Conservation (phyloP, 139 green algal genomes). For the Picochlorum sp. region DNA sequence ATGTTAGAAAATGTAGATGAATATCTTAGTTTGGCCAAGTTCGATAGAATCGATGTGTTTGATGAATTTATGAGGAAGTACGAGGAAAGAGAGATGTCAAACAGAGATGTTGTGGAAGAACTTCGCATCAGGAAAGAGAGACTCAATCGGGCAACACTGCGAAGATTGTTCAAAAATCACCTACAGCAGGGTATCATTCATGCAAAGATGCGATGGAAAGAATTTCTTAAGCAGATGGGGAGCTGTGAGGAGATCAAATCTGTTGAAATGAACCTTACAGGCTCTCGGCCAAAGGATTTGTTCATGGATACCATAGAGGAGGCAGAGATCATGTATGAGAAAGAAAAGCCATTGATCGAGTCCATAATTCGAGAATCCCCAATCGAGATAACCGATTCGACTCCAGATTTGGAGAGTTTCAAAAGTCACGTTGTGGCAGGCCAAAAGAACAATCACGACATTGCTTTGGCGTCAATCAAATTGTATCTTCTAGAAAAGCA, state of each 20-base stretch:
- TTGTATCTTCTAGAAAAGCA: no score
- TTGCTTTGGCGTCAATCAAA: no score
- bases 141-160: not conserved
- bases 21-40: not conserved
- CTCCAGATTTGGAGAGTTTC: not conserved
- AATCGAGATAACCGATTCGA: not conserved
- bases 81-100: not conserved
- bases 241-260: not conserved
- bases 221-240: constrained; percentile 1
- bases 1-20: not conserved
- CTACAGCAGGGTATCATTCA: not conserved
- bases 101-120: not conserved
- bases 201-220: not conserved
- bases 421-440: not conserved
- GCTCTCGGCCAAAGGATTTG: constrained; percentile 4
- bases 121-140: not conserved
- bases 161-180: not conserved
- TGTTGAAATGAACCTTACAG: not conserved
- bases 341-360: not conserved
- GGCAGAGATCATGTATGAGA: not conserved
- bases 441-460: not conserved
- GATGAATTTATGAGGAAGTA: constrained; percentile 1
- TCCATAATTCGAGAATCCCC: not conserved
- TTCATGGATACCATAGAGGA: constrained; percentile 7
- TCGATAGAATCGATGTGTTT: constrained; percentile 4